A percentile compares a stretch with the other conserved stretches of the same genome.
Conservation (phyloP, 352 stramenopile genomes). For the Pythium phragmiticola region DNA sequence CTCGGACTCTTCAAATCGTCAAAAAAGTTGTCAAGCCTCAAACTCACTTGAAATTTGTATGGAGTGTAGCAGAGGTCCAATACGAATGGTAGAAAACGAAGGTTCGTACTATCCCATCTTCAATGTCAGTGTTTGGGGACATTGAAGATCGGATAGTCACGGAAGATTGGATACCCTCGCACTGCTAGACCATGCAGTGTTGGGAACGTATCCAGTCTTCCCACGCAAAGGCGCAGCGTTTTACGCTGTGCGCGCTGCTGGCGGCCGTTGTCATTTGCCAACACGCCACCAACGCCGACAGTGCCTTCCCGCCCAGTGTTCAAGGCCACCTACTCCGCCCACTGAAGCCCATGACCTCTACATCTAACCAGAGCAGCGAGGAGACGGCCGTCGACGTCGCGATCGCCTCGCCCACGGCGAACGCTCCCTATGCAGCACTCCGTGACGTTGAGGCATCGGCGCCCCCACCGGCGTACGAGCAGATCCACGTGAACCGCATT, state of each 20-base stretch:
- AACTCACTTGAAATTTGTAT: no score
- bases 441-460: no score
- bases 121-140: no score
- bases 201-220: neutral
- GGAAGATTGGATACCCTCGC: no score
- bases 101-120: no score
- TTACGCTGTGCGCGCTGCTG: neutral
- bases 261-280: neutral
- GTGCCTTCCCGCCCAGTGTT: neutral
- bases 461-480: constrained; percentile 8
- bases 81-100: no score
- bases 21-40: no score
- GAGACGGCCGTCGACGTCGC: neutral
- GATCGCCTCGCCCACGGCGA: neutral
- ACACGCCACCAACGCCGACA: neutral
- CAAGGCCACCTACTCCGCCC: neutral
- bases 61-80: no score
- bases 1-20: no score
- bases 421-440: neutral
- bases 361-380: neutral
- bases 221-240: neutral
- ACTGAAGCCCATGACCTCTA: neutral
- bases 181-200: no score
- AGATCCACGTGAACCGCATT: constrained; percentile 4
- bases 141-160: no score